A percentile compares a stretch with the other conserved stretches of the same genome.
Evolutionary conservation across 2,329 filamentous ascomycete genomes (phyloP).

Genomic region (Nemania sp.): DNA sequence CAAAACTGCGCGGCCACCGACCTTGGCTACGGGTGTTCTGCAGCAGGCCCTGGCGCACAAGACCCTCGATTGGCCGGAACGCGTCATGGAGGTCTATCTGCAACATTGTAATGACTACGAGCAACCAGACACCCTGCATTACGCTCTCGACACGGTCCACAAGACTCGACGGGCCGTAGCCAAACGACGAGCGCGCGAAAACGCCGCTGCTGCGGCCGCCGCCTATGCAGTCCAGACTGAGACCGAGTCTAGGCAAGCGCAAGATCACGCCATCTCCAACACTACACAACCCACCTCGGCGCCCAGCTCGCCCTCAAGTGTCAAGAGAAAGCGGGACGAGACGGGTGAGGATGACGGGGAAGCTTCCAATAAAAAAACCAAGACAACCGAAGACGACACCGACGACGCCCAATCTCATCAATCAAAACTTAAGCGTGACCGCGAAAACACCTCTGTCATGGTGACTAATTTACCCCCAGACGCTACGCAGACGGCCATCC

Average conservation of each 20-base stretch:
- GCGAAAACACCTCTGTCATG: conserved; percentile 85
- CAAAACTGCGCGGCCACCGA: conserved; percentile 64
- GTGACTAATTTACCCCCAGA: conserved; percentile 75
- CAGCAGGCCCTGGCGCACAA: conserved; percentile 66
- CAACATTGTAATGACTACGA: conserved; percentile 91
- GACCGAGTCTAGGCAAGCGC: conserved; percentile 39
- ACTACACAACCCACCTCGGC: conserved; percentile 31
- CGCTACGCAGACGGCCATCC: conserved; percentile 71
- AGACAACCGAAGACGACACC: conserved; percentile 44
- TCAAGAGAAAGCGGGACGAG: conserved; percentile 76
- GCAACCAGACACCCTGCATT: conserved; percentile 72
- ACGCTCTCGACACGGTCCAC: conserved; percentile 73
- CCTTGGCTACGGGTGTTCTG: conserved; percentile 74
- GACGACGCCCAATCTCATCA: conserved; percentile 41
- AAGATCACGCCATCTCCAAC: conserved; percentile 41
- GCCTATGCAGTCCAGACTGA: conserved; percentile 48
- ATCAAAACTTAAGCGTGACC: conserved; percentile 70
- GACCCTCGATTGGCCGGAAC: conserved; percentile 76
- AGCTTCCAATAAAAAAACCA: conserved; percentile 69
- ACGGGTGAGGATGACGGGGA: conserved; percentile 54
- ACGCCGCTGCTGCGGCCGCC: conserved; percentile 57
- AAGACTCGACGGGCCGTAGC: conserved; percentile 66
- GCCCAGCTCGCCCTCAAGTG: conserved; percentile 45
- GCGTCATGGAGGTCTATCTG: conserved; percentile 72
- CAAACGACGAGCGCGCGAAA: conserved; percentile 68